Conservation (phyloP, 345 rosid genomes). For the Pelargonium nanum region DNA sequence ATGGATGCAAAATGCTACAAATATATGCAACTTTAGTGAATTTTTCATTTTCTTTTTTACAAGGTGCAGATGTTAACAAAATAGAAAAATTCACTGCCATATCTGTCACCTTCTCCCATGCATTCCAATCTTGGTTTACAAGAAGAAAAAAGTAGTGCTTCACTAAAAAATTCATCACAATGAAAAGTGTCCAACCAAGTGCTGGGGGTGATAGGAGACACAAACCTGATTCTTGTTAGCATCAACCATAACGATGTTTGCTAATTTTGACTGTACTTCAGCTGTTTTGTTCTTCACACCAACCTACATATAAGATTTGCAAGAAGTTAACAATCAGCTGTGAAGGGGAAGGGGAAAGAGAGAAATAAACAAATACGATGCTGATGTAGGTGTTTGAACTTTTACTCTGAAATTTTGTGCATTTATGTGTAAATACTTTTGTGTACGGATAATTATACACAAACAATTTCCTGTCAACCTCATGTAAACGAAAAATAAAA, state of each 20-base stretch:
- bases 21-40: background rate
- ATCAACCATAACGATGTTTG: constrained; percentile 41
- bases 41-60: background rate
- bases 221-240: constrained; percentile 61
- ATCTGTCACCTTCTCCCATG: background rate
- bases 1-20: background rate
- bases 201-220: constrained; percentile 14
- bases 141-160: background rate
- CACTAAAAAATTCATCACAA: background rate
- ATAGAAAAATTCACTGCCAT: background rate
- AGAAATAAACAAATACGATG: no score
- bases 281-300: constrained; percentile 85
- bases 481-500: no score
- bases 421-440: no score
- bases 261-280: constrained; percentile 46
- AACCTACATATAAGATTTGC: constrained; percentile 37
- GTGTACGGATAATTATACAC: no score
- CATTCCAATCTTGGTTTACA: no score
- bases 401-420: no score
- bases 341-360: background rate
- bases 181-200: background rate
- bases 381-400: no score
- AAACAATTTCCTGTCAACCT: no score
- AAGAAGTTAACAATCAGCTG: constrained; percentile 1
- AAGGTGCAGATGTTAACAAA: background rate